Conservation (phyloP, 1,284 basidiomycete species). For the Xerocomus nothofagi region DNA sequence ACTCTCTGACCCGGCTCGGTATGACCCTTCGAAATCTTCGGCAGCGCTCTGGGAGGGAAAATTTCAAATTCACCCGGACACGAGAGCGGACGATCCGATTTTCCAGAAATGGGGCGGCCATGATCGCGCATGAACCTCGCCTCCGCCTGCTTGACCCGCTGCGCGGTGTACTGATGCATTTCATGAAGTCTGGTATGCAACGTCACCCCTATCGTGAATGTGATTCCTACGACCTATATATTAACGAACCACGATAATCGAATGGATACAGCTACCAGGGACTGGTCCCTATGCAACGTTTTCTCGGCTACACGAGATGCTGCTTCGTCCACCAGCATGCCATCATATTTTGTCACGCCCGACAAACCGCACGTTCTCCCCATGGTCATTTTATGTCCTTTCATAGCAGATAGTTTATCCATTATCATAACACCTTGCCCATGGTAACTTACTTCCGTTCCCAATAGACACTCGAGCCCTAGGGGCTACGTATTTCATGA, state of each 20-base stretch:
- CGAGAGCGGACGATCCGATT: constrained; percentile 51
- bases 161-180: not conserved
- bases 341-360: not conserved
- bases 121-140: constrained; percentile 11
- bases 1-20: constrained; percentile 71
- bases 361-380: not conserved
- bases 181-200: constrained; percentile 1
- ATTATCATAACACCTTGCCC: constrained; percentile 19
- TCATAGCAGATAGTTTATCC: constrained; percentile 27
- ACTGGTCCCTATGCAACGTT: constrained; percentile 13
- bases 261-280: constrained; percentile 6
- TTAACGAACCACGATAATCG: constrained; percentile 10
- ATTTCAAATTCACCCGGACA: constrained; percentile 86
- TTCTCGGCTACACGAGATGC: not conserved
- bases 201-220: constrained; percentile 4
- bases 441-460: constrained; percentile 24
- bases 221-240: constrained; percentile 11
- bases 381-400: not conserved
- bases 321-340: not conserved
- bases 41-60: constrained; percentile 80
- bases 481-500: not conserved
- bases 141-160: constrained; percentile 20
- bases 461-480: constrained; percentile 8
- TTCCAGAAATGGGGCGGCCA: constrained; percentile 41
- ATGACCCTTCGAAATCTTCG: constrained; percentile 77